Evolutionary conservation across 345 rosid species (phyloP).

Genomic region (Ceriops tagal): DNA sequence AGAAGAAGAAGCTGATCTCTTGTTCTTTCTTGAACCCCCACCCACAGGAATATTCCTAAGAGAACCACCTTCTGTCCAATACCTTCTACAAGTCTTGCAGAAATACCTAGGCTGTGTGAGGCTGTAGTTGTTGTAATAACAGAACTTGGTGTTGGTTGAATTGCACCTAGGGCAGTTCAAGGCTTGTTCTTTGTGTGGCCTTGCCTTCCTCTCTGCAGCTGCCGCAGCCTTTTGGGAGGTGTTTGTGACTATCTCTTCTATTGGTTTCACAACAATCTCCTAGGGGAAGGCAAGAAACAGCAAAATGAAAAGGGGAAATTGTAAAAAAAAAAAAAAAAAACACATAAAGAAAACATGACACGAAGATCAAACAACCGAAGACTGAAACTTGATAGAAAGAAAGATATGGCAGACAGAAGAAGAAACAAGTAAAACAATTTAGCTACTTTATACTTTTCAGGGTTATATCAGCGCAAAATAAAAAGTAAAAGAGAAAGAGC

Average conservation of each 20-base stretch:
- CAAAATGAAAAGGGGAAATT: neutral
- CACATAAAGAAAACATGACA: conserved; percentile 9
- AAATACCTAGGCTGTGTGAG: conserved; percentile 95
- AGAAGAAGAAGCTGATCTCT: conserved; percentile 56
- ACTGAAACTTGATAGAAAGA: conserved; percentile 7
- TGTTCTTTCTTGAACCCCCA: conserved; percentile 97
- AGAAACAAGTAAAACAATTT: conserved; percentile 35
- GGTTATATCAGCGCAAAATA: conserved; percentile 21
- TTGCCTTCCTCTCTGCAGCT: conserved; percentile 54
- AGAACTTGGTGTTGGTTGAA: conserved; percentile 92
- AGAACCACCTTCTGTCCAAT: conserved; percentile 99
- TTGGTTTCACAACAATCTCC: conserved; percentile 91
- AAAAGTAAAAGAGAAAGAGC: conserved; percentile 10
- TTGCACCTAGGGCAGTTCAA: conserved; percentile 96
- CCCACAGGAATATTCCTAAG: conserved; percentile 95
- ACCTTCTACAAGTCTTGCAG: conserved; percentile 96
- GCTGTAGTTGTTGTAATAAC: conserved; percentile 98
- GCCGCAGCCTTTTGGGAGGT: conserved; percentile 45
- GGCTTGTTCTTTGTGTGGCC: conserved; percentile 79
- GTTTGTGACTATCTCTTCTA: conserved; percentile 75
- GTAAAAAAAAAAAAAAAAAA: neutral
- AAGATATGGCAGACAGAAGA: conserved; percentile 22
- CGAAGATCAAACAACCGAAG: conserved; percentile 23
- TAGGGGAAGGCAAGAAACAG: conserved; percentile 16
- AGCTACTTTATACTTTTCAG: conserved; percentile 30